Evolutionary conservation across 192 early-diverging fungal species (phyloP).

Genomic region (Diversispora epigaea): DNA sequence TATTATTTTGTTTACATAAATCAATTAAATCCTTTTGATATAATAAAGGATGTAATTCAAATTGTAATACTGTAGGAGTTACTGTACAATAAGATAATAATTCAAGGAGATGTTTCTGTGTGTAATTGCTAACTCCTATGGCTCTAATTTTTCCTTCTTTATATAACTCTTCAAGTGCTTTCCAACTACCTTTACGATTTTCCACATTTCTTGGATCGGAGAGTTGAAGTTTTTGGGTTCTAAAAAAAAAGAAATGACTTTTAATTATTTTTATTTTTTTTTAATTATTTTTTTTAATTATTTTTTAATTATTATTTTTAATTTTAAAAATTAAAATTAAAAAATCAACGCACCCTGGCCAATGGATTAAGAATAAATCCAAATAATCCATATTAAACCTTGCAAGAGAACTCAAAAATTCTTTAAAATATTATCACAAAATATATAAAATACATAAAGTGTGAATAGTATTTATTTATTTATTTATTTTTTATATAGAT

Average conservation of each 20-base stretch:
- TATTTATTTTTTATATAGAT: not conserved
- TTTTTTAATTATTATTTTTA: slow-evolving; percentile 5
- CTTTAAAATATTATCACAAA: slow-evolving; percentile 31
- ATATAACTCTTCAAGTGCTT: slow-evolving; percentile 64
- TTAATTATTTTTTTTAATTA: too few relatives aligned
- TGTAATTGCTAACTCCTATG: slow-evolving; percentile 78
- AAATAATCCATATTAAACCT: slow-evolving; percentile 66
- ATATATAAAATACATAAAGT: not conserved
- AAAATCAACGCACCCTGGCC: slow-evolving; percentile 59
- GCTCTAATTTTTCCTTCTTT: slow-evolving; percentile 54
- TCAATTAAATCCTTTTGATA: slow-evolving; percentile 57
- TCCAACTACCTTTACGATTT: slow-evolving; percentile 60
- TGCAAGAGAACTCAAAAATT: slow-evolving; percentile 54
- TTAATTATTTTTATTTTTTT: too few relatives aligned
- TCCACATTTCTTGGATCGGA: slow-evolving; percentile 47
- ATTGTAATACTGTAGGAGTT: slow-evolving; percentile 67
- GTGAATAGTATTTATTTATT: not conserved
- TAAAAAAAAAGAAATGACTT: slow-evolving; percentile 27
- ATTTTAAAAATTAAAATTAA: not conserved
- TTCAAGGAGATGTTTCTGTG: slow-evolving; percentile 55
- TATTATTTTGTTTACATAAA: slow-evolving; percentile 53
- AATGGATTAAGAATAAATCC: slow-evolving; percentile 76
- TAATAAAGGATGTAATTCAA: slow-evolving; percentile 68
- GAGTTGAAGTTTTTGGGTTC: slow-evolving; percentile 42
- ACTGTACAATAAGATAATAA: slow-evolving; percentile 55